These are phyloP conservation scores for Begonia loranthoides DNA, from an alignment of 306 rosid genomes.

Conservation along the genomic window DNA sequence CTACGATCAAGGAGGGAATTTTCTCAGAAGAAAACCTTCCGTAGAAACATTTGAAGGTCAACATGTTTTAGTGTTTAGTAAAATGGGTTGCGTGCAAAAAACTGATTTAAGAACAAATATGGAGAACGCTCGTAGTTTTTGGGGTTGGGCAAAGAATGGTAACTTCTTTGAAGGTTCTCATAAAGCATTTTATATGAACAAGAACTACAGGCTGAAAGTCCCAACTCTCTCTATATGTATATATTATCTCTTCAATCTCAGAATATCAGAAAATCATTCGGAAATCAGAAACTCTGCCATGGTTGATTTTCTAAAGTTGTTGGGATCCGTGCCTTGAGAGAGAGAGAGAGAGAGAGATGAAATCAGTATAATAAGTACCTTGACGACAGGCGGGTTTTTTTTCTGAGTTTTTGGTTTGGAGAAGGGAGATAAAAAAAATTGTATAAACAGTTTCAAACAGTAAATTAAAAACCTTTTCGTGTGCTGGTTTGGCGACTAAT, in stretches of 20 bases:
- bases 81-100: neutral
- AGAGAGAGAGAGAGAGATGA: conserved; percentile 5
- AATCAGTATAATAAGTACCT: conserved; percentile 25
- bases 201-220: too few relatives aligned
- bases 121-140: neutral
- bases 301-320: conserved; percentile 60
- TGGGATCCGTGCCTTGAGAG: conserved; percentile 67
- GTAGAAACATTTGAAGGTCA: too few relatives aligned
- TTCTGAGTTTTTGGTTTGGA: conserved; percentile 14
- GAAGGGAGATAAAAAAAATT: neutral
- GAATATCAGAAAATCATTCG: conserved; percentile 61
- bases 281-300: conserved; percentile 59
- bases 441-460: neutral
- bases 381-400: too few relatives aligned
- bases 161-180: conserved; percentile 58
- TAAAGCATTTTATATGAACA: neutral
- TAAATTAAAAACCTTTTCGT: conserved; percentile 47
- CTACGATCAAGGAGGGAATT: too few relatives aligned
- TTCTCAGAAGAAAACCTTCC: too few relatives aligned
- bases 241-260: conserved; percentile 43
- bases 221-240: conserved; percentile 9
- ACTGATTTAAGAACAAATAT: too few relatives aligned
- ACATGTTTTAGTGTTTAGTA: neutral
- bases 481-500: conserved; percentile 40
- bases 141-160: neutral